Conservation (phyloP, 495 filamentous ascomycete genomes). For the Lepidopterella palustris region DNA sequence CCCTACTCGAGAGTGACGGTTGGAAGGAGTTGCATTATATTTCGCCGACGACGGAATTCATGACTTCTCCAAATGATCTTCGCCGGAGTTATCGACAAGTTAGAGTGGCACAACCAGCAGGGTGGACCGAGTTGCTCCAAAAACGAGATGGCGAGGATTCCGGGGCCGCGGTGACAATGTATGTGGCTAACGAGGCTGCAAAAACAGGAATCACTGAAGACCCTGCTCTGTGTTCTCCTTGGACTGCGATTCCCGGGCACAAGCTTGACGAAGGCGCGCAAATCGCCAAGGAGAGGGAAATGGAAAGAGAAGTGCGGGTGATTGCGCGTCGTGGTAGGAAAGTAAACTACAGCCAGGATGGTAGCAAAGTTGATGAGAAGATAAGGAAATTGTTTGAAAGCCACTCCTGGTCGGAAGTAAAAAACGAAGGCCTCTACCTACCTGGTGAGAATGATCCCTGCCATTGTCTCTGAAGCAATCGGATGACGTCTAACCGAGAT, state of each 20-base stretch:
- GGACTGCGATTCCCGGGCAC: constrained; percentile 19
- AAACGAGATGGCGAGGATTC: constrained; percentile 18
- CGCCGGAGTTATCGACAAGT: background rate
- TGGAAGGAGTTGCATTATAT: constrained; percentile 20
- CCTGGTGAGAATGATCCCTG: background rate
- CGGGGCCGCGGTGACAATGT: constrained; percentile 21
- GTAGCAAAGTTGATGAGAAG: background rate
- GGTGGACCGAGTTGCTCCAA: constrained; percentile 17
- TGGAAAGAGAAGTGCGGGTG: constrained; percentile 17
- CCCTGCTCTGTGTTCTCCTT: background rate
- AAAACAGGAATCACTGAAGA: background rate
- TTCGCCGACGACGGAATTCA: constrained; percentile 19
- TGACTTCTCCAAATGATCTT: constrained; percentile 17
- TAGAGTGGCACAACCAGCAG: constrained; percentile 15
- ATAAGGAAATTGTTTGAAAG: constrained; percentile 13
- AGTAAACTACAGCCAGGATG: background rate
- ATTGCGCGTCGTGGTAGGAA: constrained; percentile 17
- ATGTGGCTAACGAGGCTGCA: background rate
- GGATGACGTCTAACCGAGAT: background rate
- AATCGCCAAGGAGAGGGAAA: constrained; percentile 13
- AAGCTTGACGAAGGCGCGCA: constrained; percentile 9
- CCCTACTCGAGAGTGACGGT: constrained; percentile 19
- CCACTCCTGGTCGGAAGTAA: constrained; percentile 22
- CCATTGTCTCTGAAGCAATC: background rate
- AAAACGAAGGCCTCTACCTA: background rate